Conservation (phyloP, 352 stramenopile genomes). For the Halophytophthora batemanensis region DNA sequence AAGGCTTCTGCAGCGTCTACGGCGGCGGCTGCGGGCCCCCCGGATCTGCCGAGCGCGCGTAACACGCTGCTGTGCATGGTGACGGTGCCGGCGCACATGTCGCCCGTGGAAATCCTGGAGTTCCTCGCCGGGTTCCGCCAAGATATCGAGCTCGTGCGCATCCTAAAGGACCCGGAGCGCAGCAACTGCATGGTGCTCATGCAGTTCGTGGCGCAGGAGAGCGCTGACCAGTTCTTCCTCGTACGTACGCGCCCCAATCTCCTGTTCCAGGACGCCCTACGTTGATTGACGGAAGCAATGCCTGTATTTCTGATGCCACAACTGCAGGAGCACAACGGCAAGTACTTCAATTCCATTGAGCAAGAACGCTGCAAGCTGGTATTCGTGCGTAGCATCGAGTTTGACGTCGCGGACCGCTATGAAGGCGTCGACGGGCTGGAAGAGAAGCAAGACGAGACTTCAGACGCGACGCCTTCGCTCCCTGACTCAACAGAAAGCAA, state of each 20-base stretch:
- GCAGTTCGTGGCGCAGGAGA: conserved; percentile 75
- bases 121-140: conserved; percentile 73
- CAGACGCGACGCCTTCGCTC: conserved; percentile 4
- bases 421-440: conserved; percentile 19
- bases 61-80: conserved; percentile 81
- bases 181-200: conserved; percentile 86
- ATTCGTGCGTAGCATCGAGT: conserved; percentile 88
- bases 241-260: conserved; percentile 12
- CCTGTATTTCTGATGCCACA: conserved; percentile 5
- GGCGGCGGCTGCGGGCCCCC: conserved; percentile 6
- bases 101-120: conserved; percentile 80
- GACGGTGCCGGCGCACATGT: conserved; percentile 83
- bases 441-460: conserved; percentile 17
- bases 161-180: conserved; percentile 77
- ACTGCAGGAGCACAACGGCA: conserved; percentile 79
- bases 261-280: background rate
- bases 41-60: conserved; percentile 58
- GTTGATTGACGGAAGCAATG: background rate
- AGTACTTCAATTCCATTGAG: conserved; percentile 92
- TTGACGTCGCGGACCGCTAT: conserved; percentile 46
- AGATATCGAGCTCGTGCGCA: conserved; percentile 73
- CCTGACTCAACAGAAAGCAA: conserved; percentile 24
- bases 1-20: conserved; percentile 8
- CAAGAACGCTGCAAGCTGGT: conserved; percentile 88
- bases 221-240: conserved; percentile 80